Evolutionary conservation across 345 rosid species (phyloP).

Genomic region (Ailanthus altissimus): DNA sequence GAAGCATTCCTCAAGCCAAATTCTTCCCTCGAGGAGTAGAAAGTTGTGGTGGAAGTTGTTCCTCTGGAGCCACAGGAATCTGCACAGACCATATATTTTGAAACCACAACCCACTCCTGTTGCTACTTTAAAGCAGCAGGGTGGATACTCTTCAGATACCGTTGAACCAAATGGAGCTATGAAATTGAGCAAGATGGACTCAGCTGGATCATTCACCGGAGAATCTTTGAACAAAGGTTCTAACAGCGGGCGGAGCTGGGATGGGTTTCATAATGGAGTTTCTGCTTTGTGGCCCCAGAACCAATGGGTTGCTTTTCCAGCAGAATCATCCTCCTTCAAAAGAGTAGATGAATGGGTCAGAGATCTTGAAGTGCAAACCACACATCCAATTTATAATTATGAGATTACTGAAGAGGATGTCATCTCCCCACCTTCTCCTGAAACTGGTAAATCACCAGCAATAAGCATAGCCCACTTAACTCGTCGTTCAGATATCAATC

Average conservation of each 20-base stretch:
- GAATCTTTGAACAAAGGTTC: slow-evolving; percentile 37
- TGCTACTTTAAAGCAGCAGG: slow-evolving; percentile 53
- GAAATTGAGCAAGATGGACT: slow-evolving; percentile 38
- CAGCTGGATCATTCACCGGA: slow-evolving; percentile 49
- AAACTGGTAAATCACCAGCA: slow-evolving; percentile 40
- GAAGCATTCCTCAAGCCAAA: slow-evolving; percentile 91
- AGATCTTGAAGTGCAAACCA: slow-evolving; percentile 48
- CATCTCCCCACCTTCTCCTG: slow-evolving; percentile 56
- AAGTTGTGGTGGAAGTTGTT: slow-evolving; percentile 86
- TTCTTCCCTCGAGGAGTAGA: slow-evolving; percentile 83
- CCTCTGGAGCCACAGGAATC: slow-evolving; percentile 93
- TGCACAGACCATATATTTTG: slow-evolving; percentile 45
- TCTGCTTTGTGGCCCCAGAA: slow-evolving; percentile 66
- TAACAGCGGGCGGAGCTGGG: slow-evolving; percentile 33
- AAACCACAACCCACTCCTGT: slow-evolving; percentile 37
- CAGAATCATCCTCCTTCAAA: slow-evolving; percentile 57
- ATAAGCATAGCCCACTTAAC: slow-evolving; percentile 24
- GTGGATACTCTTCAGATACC: slow-evolving; percentile 87
- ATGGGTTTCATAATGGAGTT: slow-evolving; percentile 36
- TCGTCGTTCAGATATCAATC: slow-evolving; percentile 41
- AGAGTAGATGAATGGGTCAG: slow-evolving; percentile 88
- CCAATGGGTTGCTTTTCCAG: slow-evolving; percentile 85
- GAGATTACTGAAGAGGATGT: slow-evolving; percentile 33
- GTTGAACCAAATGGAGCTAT: slow-evolving; percentile 46
- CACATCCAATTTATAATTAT: slow-evolving; percentile 33